Percentiles rank a stretch among this genome's conserved stretches.
Conservation (phyloP, 129 eudicot species). For the Lactuca saligna region DNA sequence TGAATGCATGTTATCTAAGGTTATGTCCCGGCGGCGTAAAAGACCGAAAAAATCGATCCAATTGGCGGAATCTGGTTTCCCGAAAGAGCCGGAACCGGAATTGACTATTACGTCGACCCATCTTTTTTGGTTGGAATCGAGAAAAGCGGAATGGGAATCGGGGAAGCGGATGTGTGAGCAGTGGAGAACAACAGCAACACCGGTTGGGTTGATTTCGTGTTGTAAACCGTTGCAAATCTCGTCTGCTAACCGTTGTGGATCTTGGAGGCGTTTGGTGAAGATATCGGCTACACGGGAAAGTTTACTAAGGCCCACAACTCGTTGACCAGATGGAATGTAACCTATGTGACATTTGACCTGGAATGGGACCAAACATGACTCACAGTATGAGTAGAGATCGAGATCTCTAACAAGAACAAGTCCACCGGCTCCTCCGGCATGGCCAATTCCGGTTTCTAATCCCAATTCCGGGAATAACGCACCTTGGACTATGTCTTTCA, state of each 20-base stretch:
- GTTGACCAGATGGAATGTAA: slow-evolving; percentile 84
- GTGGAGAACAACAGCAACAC: slow-evolving; percentile 80
- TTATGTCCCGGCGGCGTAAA: slow-evolving; percentile 53
- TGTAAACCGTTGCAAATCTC: slow-evolving; percentile 76
- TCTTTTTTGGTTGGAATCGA: slow-evolving; percentile 50
- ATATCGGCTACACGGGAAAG: slow-evolving; percentile 89
- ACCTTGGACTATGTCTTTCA: slow-evolving; percentile 77
- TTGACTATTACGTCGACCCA: slow-evolving; percentile 45
- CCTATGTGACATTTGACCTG: slow-evolving; percentile 90
- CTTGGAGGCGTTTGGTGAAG: slow-evolving; percentile 87
- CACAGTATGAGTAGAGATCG: slow-evolving; percentile 85
- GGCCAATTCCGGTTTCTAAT: slow-evolving; percentile 65
- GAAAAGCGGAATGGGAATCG: slow-evolving; percentile 42
- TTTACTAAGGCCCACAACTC: slow-evolving; percentile 93
- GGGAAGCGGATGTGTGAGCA: slow-evolving; percentile 84
- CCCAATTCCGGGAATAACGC: slow-evolving; percentile 97
- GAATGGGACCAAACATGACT: slow-evolving; percentile 92
- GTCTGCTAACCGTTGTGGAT: slow-evolving; percentile 83
- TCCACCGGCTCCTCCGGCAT: slow-evolving; percentile 94
- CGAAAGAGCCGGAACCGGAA: slow-evolving; percentile 79
- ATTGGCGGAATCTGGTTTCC: slow-evolving; percentile 35
- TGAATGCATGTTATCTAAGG: slow-evolving; percentile 22
- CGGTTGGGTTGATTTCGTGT: slow-evolving; percentile 69
- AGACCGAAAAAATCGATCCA: slow-evolving; percentile 82
- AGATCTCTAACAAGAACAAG: slow-evolving; percentile 91